Evolutionary conservation across 2,329 filamentous ascomycete genomes (phyloP), one percentile per base, ranked within the genome.

Genomic region (Saccharata proteae): DNA sequence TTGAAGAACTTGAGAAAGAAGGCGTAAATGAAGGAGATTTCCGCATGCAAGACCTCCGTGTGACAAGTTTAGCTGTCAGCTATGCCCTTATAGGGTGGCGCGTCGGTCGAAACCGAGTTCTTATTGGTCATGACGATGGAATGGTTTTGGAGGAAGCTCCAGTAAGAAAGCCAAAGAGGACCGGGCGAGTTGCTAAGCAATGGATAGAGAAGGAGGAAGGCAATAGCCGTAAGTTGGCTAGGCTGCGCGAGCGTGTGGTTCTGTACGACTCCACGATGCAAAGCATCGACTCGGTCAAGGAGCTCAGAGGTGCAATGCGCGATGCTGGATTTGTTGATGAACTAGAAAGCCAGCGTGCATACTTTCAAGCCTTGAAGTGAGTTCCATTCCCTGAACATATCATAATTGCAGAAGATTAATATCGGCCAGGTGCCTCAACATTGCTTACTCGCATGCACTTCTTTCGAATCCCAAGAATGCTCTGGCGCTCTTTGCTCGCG

Each of bases 41-140:
- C 20, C 74, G 84, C 35, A 85, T 98, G 76, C 90, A 98, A 58
- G 77, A 85, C 44, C 63, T 98, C 26, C 86, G 93, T 43, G 80
- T 98, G 36, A 93, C 86, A 3, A 79, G 81, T 38, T 92, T 92
- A 0, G 85, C 88, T 2, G 83, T 96, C 35, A 93, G 90, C 55
- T 96, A 93, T 54, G 82, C 83, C 42, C 74, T 94, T 56, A 80
- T 98, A 35, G 86, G 83, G 49, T 96, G 86, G 86, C 73, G 90
- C 52, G 82, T 96, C 40, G 88, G 88, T 16, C 77, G 90, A 28
- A 96, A 98, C 55, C 71, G 90, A 32, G 79, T 93, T 0, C 62
- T 98, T 39, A 82, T 84, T 30, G 86, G 88, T n/a, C 62, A 71
- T 5, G 68, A 80, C 33, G 88, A 96, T 44, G 88, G 88, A 3